phyloP scores from a whole-genome alignment of 2,329 filamentous ascomycete genomes.

The Pseudocercospora crystallina region DNA sequence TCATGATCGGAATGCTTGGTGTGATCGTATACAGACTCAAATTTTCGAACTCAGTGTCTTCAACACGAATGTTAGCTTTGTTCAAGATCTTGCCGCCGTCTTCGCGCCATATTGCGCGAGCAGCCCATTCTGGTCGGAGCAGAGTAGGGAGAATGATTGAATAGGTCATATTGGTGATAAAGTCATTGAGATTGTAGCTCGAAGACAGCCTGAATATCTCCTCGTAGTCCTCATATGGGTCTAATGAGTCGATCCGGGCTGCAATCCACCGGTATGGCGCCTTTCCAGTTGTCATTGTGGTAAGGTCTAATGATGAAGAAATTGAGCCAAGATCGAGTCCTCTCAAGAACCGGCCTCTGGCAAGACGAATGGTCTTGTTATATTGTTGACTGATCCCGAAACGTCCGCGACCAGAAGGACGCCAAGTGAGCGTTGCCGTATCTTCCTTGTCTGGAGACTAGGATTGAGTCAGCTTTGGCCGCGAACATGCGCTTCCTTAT shows the following conservation, averaged over 20 bases:
- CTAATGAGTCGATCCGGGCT: slow-evolving; percentile 2
- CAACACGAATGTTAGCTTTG: not conserved
- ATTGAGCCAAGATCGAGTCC: too few relatives aligned
- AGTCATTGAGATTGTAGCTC: slow-evolving; percentile 2
- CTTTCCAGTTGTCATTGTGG: too few relatives aligned
- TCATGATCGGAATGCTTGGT: not conserved
- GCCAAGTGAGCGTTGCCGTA: too few relatives aligned
- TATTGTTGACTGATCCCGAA: too few relatives aligned
- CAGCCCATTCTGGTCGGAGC: slow-evolving; percentile 3
- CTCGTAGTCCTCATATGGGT: slow-evolving; percentile 7
- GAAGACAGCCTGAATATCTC: slow-evolving; percentile 1
- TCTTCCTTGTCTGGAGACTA: too few relatives aligned
- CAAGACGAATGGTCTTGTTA: too few relatives aligned
- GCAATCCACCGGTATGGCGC: slow-evolving; percentile 5
- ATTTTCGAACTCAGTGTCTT: not conserved
- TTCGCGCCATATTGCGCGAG: slow-evolving; percentile 5
- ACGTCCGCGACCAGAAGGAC: too few relatives aligned
- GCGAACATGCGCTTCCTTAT: too few relatives aligned
- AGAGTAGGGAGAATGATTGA: slow-evolving; percentile 1
- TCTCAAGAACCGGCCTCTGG: too few relatives aligned
- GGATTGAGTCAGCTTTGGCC: too few relatives aligned
- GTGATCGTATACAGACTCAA: not conserved
- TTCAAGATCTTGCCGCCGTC: slow-evolving; percentile 7
- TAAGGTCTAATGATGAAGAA: too few relatives aligned
- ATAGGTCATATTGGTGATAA: slow-evolving; percentile 4